Percentiles rank a stretch among this genome's conserved stretches.
These are phyloP conservation scores for Boletus tylopilopsis DNA, from an alignment of 768 basidiomycete species.

Conservation along the genomic window DNA sequence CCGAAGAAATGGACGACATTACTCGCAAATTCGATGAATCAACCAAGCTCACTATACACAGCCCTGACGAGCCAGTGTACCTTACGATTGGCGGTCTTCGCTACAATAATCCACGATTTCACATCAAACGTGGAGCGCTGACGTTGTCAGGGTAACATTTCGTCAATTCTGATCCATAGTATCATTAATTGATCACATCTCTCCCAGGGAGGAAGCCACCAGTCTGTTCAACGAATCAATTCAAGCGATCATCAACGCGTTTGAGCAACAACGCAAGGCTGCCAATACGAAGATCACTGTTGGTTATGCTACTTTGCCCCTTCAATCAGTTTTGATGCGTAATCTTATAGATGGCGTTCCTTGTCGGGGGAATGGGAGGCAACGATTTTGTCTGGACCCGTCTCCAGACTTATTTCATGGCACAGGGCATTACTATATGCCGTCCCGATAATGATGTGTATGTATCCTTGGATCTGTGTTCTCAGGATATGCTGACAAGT, in stretches of 20 bases:
- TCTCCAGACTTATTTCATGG: constrained; percentile 6
- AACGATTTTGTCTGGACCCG: constrained; percentile 8
- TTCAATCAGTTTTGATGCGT: too few relatives aligned
- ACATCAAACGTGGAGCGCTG: constrained; percentile 5
- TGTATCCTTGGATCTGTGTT: neutral
- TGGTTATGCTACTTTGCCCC: constrained; percentile 12
- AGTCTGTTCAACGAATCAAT: neutral
- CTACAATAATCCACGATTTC: neutral
- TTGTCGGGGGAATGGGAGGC: constrained; percentile 8
- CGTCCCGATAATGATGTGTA: constrained; percentile 11
- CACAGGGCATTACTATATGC: neutral
- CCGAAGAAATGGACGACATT: constrained; percentile 3
- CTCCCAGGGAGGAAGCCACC: neutral
- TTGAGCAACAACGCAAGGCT: neutral
- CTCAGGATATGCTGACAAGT: neutral
- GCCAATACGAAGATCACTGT: neutral
- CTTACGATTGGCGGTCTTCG: neutral
- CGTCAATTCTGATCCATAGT: neutral
- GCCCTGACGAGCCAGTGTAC: neutral
- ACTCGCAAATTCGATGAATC: constrained; percentile 5
- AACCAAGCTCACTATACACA: constrained; percentile 5
- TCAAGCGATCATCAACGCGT: neutral
- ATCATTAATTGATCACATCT: neutral
- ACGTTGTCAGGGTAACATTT: constrained; percentile 6
- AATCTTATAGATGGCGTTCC: constrained; percentile 11